Evolutionary conservation across 176 grass and related monocot species (phyloP), one percentile per base, ranked within the genome.

Genomic region (Musa beccarii): DNA sequence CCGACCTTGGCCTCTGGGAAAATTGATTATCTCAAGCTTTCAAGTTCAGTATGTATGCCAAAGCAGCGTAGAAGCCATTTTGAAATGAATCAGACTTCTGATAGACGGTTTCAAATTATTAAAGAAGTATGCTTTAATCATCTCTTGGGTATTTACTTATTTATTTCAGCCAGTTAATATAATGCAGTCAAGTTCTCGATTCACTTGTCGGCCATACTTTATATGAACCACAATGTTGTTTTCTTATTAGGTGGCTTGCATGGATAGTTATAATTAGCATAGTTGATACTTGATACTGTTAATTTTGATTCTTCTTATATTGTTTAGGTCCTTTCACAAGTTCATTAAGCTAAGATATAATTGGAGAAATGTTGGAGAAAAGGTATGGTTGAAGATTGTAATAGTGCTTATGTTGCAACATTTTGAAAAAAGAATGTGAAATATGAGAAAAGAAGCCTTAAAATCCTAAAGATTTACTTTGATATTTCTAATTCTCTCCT

Each of bases 1-100:
- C 90, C 93, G 75, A 68, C 83, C 61, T 89, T 82, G 76, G 82
- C 61, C 49, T 92, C 93, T 54, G 90, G 93, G 81, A 97, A 97
- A 79, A 81, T 90, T 81, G 85, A 97, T 77, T 92, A 90, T 83
- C 52, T 28, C 2, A 86, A 87, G 68, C 79, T 97, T 79, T 83
- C 85, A 75, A 79, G 63, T 64, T 85, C 85, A 66, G 25, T 83
- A 2, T 82, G 57, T 79, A 78, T 57, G 19, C 49, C 11, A 24
- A 73, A 87, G 50, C 43, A 70, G 24, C 52, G 43, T 81, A 80
- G 51, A 63, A 79, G 49, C 74, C 62, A 76, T 53, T 75, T 74
- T 70, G 77, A 79, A 80, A 88, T 24, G 3, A 59, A 2, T 83
- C 19, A 49, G 4, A 65, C 67, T 71, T 22, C 70, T 83, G 78